Base-by-base conservation (phyloP, 2,329 filamentous ascomycete genomes). In the Colletotrichum orchidophilum region DNA sequence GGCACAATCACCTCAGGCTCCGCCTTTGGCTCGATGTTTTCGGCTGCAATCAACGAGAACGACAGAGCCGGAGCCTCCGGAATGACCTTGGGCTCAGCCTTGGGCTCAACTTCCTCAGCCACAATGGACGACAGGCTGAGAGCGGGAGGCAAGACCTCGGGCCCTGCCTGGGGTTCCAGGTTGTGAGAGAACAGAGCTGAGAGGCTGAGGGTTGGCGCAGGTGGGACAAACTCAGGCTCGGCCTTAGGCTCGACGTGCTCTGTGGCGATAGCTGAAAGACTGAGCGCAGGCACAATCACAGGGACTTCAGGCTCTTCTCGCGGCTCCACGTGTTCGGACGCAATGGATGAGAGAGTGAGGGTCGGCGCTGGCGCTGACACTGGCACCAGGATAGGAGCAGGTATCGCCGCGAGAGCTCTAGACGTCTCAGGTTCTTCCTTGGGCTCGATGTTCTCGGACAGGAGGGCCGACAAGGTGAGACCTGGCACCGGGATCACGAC, bases 171-270 rank as follows among this genome's bases (percentile, higher is more conserved):
- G 8, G 64, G 60, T 63, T 66, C 75, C 26, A 72, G 61, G 60
- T 61, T 59, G 58, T 74, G 67, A 31, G 68, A 63, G 24, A 39
- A 70, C 13, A 73, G 70, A 15, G 70, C 73, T 21, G 49, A 74
- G 11, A 66, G 75, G 74, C 70, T 75, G 18, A 72, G 68, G 13
- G 60, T 42, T 13, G 75, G 75, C 7, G 64, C 54, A 49, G 55
- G 35, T 0, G 75, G 76, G 29, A 72, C 67, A 21, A 65, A 74
- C 50, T 72, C 70, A n/a, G 78, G 78, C 59, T 77, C 77, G 8
- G 74, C 74, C 11, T 79, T 58, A 3, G 81, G 81, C 64, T 82
- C 79, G 49, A 86, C 76, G 39, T 84, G 75, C 70, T 84, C 80
- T 11, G 75, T 70, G 3, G 70, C 67, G 53, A 82, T 78, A 54